These are phyloP conservation scores for Chytriomyces hyalinus DNA, from an alignment of 192 early-diverging fungal species.

Conservation along the genomic window DNA sequence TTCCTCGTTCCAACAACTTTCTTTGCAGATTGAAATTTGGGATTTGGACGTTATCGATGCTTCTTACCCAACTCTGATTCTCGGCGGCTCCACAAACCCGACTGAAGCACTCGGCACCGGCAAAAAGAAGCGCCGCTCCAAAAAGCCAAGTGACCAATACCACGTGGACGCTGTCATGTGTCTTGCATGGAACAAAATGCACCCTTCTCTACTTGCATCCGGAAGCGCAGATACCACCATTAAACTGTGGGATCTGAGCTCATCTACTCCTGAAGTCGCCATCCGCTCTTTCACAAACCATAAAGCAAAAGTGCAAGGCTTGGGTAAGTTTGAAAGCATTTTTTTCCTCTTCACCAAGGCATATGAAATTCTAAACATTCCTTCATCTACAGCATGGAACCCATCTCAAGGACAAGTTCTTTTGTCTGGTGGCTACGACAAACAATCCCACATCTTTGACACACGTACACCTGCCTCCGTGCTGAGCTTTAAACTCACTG, in stretches of 20 bases:
- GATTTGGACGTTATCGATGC: slow-evolving; percentile 90
- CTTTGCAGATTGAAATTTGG: slow-evolving; percentile 90
- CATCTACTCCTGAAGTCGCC: slow-evolving; percentile 55
- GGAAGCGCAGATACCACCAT: slow-evolving; percentile 97
- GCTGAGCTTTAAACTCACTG: slow-evolving; percentile 69
- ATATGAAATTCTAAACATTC: background rate
- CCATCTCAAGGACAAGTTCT: slow-evolving; percentile 84
- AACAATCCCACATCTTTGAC: slow-evolving; percentile 85
- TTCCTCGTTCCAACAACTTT: slow-evolving; percentile 2
- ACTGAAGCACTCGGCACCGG: slow-evolving; percentile 39
- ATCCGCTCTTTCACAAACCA: slow-evolving; percentile 86
- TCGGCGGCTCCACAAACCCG: slow-evolving; percentile 65
- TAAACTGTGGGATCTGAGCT: slow-evolving; percentile 95
- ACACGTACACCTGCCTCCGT: slow-evolving; percentile 81
- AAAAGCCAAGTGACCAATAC: slow-evolving; percentile 61
- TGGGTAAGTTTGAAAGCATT: slow-evolving; percentile 43
- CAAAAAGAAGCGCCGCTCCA: slow-evolving; percentile 38
- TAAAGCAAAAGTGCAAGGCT: slow-evolving; percentile 86
- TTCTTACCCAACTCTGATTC: slow-evolving; percentile 88
- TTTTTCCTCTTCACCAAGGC: background rate
- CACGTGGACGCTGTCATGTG: slow-evolving; percentile 96
- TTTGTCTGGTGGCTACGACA: slow-evolving; percentile 91
- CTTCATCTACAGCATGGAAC: slow-evolving; percentile 69
- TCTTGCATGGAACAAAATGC: slow-evolving; percentile 88
- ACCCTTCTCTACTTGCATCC: slow-evolving; percentile 80